phyloP scores from a whole-genome alignment of 345 rosid species.

The Punica granatum region DNA sequence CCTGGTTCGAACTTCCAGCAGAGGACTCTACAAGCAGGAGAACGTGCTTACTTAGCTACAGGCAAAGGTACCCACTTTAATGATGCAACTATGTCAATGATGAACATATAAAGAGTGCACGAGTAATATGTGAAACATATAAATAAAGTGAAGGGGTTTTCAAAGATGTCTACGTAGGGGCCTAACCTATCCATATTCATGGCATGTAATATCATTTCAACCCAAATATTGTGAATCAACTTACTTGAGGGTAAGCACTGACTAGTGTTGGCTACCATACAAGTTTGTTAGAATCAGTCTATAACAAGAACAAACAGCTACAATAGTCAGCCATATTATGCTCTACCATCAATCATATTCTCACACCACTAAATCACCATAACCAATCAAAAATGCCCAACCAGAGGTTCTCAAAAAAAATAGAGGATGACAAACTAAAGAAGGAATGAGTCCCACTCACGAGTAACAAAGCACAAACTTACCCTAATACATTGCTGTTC shows the following conservation, averaged over 20 bases:
- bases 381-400: neutral
- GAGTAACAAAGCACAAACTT: neutral
- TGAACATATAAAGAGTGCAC: too few species aligned
- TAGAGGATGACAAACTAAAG: neutral
- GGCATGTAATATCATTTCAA: neutral
- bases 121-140: neutral
- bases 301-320: neutral
- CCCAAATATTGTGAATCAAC: neutral
- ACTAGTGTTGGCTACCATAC: neutral
- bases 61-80: too few species aligned
- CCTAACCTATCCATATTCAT: neutral
- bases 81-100: too few species aligned
- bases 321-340: neutral
- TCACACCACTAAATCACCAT: neutral
- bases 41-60: neutral
- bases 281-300: neutral
- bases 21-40: constrained; percentile 45
- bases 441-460: neutral
- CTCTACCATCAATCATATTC: neutral
- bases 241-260: neutral
- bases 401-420: neutral
- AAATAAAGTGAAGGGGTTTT: neutral
- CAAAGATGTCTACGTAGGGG: neutral
- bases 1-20: constrained; percentile 52
- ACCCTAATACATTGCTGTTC: neutral